These are phyloP conservation scores for Vitellaria paradoxa DNA, from an alignment of 179 eudicot species.

Conservation along the genomic window DNA sequence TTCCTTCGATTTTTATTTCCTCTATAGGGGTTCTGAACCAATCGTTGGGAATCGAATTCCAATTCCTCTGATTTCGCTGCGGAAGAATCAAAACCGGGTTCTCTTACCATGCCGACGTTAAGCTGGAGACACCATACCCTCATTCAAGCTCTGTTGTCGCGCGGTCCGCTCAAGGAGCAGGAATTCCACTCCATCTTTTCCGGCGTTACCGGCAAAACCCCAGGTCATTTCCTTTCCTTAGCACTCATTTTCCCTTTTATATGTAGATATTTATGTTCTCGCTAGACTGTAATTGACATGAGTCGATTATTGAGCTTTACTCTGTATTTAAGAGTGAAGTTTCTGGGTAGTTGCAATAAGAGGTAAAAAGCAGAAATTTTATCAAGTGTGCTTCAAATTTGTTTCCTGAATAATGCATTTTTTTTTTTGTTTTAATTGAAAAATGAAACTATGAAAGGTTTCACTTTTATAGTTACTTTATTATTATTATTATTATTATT, in stretches of 20 bases:
- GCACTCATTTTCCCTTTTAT: not conserved
- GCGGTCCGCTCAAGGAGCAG: constrained; percentile 67
- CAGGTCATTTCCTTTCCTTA: constrained; percentile 32
- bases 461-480: no score
- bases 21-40: not conserved
- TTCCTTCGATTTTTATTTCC: not conserved
- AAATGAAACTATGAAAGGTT: no score
- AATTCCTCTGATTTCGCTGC: not conserved
- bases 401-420: no score
- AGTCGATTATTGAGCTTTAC: not conserved
- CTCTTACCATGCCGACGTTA: constrained; percentile 21
- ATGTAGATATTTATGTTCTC: not conserved
- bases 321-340: not conserved
- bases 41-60: not conserved
- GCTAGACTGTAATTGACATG: not conserved
- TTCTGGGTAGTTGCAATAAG: not conserved
- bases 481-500: no score
- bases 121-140: constrained; percentile 81
- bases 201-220: constrained; percentile 53
- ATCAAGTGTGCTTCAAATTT: no score
- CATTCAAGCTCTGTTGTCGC: constrained; percentile 77
- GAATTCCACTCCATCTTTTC: constrained; percentile 66
- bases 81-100: not conserved
- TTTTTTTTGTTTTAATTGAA: no score
- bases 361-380: no score